Evolutionary conservation across 345 rosid genomes (phyloP).

Genomic region (Moricandia moricandioides): DNA sequence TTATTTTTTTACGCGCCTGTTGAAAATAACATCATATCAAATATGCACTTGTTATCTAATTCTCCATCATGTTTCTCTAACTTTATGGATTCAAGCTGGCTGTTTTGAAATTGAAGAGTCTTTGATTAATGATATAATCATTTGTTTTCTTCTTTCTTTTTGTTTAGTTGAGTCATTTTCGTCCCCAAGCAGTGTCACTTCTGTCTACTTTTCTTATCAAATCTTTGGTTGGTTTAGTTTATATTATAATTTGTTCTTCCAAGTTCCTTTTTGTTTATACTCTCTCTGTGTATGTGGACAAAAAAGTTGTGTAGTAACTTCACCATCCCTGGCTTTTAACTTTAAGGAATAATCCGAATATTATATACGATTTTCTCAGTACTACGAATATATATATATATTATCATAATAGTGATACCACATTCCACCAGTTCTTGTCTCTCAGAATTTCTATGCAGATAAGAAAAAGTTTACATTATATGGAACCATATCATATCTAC

Average conservation of each 20-base stretch:
- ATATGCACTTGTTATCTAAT: conserved; percentile 35
- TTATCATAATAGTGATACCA: background rate
- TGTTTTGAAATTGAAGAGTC: background rate
- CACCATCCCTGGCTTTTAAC: conserved; percentile 30
- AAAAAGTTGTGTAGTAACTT: conserved; percentile 20
- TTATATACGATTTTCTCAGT: conserved; percentile 11
- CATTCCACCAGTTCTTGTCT: conserved; percentile 30
- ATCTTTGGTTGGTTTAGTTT: conserved; percentile 16
- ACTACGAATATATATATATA: conserved; percentile 5
- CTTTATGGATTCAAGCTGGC: conserved; percentile 33
- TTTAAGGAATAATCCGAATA: conserved; percentile 17
- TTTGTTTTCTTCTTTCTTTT: background rate
- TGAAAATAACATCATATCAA: conserved; percentile 20
- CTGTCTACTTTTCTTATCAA: conserved; percentile 10
- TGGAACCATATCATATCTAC: conserved; percentile 1
- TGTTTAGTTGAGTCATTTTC: conserved; percentile 33
- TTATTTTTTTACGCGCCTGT: conserved; percentile 22
- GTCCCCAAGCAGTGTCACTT: conserved; percentile 22
- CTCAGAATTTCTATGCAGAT: conserved; percentile 4
- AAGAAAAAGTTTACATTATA: background rate
- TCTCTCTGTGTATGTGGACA: conserved; percentile 34
- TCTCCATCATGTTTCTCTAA: conserved; percentile 31
- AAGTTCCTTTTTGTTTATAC: conserved; percentile 24
- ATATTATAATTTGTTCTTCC: conserved; percentile 11
- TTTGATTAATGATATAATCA: conserved; percentile 21